Base-by-base conservation (phyloP, 768 basidiomycete species). In the Lactarius pseudohatsudake region DNA sequence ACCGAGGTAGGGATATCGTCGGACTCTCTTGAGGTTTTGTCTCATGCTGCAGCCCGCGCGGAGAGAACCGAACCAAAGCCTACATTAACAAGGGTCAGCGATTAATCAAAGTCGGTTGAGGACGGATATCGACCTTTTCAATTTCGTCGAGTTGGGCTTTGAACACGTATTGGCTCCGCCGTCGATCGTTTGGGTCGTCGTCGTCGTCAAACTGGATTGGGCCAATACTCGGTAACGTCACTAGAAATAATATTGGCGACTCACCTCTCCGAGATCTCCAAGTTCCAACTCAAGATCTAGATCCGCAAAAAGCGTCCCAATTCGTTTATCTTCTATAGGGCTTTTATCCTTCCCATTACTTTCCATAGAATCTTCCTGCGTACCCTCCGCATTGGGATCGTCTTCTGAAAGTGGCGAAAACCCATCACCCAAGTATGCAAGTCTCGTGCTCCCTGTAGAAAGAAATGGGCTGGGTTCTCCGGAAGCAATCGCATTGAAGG, bases 121-220 rank as follows among this genome's bases (percentile, higher is more conserved):
- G 59, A 47, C 22, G 70, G 50, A 72, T 8, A 80, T 70, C 36
- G 57, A 82, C 90, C 81, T 82, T 83, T 73, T 94, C 91, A 57
- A 94, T 89, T 75, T 89, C 88, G 73, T 94, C 92, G 28, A 94
- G 77, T 74, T 89, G 84, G 20, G 87, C 86, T 70, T 81, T 86
- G 86, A 93, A 85, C 53, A 88, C 76, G 69, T 86, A 82, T 70
- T 92, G 91, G 74, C 90, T 92, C 72, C 83, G 84, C 50, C 90
- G 82, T 65, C 84, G 83, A 76, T 91, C 91, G 72, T 91, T 81
- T 54, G 88, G 87, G 71, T 91, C 91, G 70, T 85, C 79, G 55
- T 85, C 83, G 55, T 85, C 83, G 66, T 90, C 88, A 70, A 83
- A 87, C 88, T 91, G 70, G 11, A 32, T 50, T 16, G 59, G 57